A percentile compares a stretch with the other conserved stretches of the same genome.
Evolutionary conservation across 2,329 filamentous ascomycete species (phyloP).

Genomic region (Phialophora verrucosa): DNA sequence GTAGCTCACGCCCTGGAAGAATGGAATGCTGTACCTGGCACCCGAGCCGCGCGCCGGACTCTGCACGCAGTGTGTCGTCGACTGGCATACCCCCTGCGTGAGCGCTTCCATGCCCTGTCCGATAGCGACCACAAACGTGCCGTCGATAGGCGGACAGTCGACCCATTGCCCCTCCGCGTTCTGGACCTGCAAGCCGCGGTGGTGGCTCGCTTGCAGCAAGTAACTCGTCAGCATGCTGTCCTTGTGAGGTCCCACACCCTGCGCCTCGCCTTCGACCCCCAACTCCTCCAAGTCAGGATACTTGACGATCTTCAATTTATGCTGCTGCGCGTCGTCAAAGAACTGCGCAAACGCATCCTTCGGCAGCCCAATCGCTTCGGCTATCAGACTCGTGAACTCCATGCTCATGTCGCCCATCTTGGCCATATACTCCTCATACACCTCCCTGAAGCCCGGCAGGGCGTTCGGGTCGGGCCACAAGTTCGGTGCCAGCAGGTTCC

Average conservation of each 20-base stretch:
- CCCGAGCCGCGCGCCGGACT: slow-evolving; percentile 72
- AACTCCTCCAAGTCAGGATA: slow-evolving; percentile 75
- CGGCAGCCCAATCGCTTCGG: slow-evolving; percentile 79
- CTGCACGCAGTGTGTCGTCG: slow-evolving; percentile 83
- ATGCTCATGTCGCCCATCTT: slow-evolving; percentile 75
- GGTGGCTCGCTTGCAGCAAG: slow-evolving; percentile 77
- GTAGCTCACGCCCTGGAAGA: slow-evolving; percentile 84
- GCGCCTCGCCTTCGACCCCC: slow-evolving; percentile 55
- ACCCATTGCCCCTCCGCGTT: slow-evolving; percentile 80
- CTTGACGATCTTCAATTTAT: slow-evolving; percentile 89
- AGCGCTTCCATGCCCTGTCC: slow-evolving; percentile 86
- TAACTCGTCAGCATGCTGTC: slow-evolving; percentile 80
- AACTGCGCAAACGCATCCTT: slow-evolving; percentile 74
- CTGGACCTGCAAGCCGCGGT: slow-evolving; percentile 80
- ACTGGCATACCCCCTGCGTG: slow-evolving; percentile 79
- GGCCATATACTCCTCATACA: slow-evolving; percentile 76
- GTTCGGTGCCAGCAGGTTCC: slow-evolving; percentile 75
- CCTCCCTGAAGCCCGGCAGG: slow-evolving; percentile 67
- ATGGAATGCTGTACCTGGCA: slow-evolving; percentile 78
- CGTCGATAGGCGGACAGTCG: slow-evolving; percentile 75
- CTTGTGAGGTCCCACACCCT: slow-evolving; percentile 77
- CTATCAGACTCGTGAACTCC: slow-evolving; percentile 78
- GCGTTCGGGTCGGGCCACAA: slow-evolving; percentile 74
- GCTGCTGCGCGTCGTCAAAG: slow-evolving; percentile 73
- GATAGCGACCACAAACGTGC: slow-evolving; percentile 84